phyloP scores from a whole-genome alignment of 176 grass and related monocot genomes.

The Thinopyrum elongatum region DNA sequence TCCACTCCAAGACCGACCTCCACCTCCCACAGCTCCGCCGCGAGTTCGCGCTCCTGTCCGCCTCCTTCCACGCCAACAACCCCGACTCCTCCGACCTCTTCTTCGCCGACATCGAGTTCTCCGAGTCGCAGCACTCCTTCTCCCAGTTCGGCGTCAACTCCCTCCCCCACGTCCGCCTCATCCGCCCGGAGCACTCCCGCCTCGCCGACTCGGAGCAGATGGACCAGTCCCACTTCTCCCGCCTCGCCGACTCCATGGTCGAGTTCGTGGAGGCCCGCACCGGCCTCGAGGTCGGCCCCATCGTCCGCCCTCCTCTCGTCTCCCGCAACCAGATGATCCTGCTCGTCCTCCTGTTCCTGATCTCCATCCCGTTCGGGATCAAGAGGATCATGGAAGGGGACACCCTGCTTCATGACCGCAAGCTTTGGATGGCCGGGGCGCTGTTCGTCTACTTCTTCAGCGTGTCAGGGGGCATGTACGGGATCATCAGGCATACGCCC shows the following conservation, averaged over 20 bases:
- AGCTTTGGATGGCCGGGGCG: conserved; percentile 75
- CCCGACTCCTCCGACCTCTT: conserved; percentile 58
- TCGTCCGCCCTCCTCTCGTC: conserved; percentile 70
- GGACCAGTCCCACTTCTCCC: conserved; percentile 79
- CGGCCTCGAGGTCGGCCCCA: conserved; percentile 75
- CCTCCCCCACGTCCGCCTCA: conserved; percentile 71
- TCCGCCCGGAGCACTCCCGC: conserved; percentile 50
- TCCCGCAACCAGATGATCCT: conserved; percentile 70
- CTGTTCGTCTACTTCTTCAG: conserved; percentile 92
- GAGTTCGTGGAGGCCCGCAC: conserved; percentile 81
- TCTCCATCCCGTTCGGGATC: conserved; percentile 64
- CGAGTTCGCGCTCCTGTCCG: conserved; percentile 78
- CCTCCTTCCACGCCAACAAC: conserved; percentile 68
- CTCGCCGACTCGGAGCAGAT: conserved; percentile 71
- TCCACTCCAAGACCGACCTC: conserved; percentile 86
- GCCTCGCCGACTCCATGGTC: conserved; percentile 88
- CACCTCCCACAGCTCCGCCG: conserved; percentile 81
- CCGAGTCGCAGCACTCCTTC: conserved; percentile 82
- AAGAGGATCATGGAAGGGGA: conserved; percentile 75
- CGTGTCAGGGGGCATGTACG: conserved; percentile 90
- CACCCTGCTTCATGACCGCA: conserved; percentile 71
- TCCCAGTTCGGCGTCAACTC: conserved; percentile 82
- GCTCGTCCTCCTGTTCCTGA: conserved; percentile 46
- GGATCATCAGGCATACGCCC: conserved; percentile 83
- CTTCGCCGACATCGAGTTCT: conserved; percentile 94